Evolutionary conservation across 208 protist species (phyloP), one percentile per base, ranked within the genome.

Genomic region (Leishmania arabica): DNA sequence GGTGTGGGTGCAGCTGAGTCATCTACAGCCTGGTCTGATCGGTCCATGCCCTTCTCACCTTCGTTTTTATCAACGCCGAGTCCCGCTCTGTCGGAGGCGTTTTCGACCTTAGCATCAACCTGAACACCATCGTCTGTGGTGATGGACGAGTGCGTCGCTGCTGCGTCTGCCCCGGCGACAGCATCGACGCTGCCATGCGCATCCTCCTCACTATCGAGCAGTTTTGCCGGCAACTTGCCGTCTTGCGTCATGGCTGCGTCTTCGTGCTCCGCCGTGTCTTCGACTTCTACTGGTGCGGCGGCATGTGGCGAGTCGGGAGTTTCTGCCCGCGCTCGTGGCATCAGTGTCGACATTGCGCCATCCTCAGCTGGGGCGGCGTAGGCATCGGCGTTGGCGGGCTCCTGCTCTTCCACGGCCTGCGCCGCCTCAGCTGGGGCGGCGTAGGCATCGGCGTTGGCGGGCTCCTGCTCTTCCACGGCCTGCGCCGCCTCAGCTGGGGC

Each of bases 401-500:
- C 13, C 13, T 53, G 49, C 11, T 53, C 49, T 3, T 17, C 49
- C 13, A 1, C 49, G 13, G 49, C 49, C 13, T 53, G 49, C 49
- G 13, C 49, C 15, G 17, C 49, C 49, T 17, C 49, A 53, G 8
- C 8, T 53, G 49, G 49, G 0, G 49, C 15, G 49, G 49, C 42
- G 4, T 45, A 45, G 42, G 0, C 0, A 45, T 45, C 42, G 42
- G 42, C 51, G 51, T 21, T 1, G 4, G 51, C 51, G 11, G 42
- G n/a, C n/a, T 75, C 45, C 51, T 13, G 24, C 62, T 68, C 62
- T 13, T 8, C 62, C 62, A 37, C 27, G 7, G 13, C 62, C 5
- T 68, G n/a, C 62, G 69, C 37, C 7, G 78, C 60, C 72, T 76
- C 62, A 9, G 49, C 24, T 62, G 75, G 37, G 4, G n/a, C 62